Percentiles rank a stretch among this genome's conserved stretches.
phyloP scores from a whole-genome alignment of 805 yeast species.

The Nakazawaea peltata region DNA sequence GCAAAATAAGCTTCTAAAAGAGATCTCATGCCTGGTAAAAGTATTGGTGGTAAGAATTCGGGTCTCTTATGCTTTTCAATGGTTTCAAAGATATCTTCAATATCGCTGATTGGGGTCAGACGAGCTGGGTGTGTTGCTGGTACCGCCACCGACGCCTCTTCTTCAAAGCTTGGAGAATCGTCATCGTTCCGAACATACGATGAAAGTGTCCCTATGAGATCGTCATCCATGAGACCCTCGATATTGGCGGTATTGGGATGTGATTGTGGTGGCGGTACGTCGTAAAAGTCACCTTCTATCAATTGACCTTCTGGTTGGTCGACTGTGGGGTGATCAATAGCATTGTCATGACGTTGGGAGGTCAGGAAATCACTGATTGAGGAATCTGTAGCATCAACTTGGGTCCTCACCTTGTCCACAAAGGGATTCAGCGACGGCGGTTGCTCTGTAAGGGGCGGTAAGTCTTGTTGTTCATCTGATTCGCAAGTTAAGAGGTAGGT shows the following conservation, averaged over 20 bases:
- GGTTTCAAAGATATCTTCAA: conserved; percentile 25
- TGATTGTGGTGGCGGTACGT: background rate
- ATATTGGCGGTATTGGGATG: conserved; percentile 13
- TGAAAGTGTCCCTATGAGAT: conserved; percentile 3
- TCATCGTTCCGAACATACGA: background rate
- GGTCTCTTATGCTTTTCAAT: conserved; percentile 17
- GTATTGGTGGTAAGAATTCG: conserved; percentile 20
- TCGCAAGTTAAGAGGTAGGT: conserved; percentile 28
- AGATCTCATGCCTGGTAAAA: conserved; percentile 26
- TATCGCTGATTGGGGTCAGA: conserved; percentile 10
- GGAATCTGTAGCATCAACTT: conserved; percentile 8
- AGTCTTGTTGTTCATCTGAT: conserved; percentile 6
- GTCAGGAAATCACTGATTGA: conserved; percentile 11
- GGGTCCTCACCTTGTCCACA: conserved; percentile 1
- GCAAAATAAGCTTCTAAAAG: conserved; percentile 31
- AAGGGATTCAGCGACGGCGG: background rate
- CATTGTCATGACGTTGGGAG: conserved; percentile 10
- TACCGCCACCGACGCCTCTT: background rate
- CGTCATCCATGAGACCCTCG: conserved; percentile 6
- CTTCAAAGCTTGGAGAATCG: background rate
- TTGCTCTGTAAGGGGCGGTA: background rate
- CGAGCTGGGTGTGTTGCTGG: background rate
- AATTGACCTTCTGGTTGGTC: too few species aligned
- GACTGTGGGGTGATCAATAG: conserved; percentile 8
- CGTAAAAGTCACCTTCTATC: background rate